phyloP scores from a whole-genome alignment of 2,329 filamentous ascomycete species.

The Diaporthe caulivora region DNA sequence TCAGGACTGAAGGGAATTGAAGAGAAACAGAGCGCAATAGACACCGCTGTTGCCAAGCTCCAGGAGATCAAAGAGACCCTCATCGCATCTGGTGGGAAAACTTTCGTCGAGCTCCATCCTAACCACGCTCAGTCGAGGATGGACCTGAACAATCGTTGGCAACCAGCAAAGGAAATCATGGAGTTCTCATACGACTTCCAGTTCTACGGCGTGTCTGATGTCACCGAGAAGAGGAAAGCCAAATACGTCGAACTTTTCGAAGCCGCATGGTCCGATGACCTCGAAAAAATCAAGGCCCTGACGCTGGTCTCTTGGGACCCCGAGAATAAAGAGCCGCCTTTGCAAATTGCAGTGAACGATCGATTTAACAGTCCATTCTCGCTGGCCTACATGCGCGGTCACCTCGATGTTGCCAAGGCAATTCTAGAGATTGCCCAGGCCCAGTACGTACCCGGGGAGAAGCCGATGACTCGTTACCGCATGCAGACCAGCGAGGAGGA shows the following conservation, averaged over 20 bases:
- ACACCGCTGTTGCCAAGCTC: constrained; percentile 63
- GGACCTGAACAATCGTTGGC: constrained; percentile 14
- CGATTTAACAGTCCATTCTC: constrained; percentile 68
- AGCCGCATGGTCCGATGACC: constrained; percentile 78
- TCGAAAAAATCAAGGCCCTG: constrained; percentile 73
- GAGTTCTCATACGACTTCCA: constrained; percentile 62
- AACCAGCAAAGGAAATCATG: constrained; percentile 45
- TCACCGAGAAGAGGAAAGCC: constrained; percentile 64
- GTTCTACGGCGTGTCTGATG: constrained; percentile 67
- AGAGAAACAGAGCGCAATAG: constrained; percentile 70
- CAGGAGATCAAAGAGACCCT: constrained; percentile 68
- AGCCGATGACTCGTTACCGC: constrained; percentile 63
- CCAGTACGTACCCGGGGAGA: constrained; percentile 73
- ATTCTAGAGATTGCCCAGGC: constrained; percentile 78
- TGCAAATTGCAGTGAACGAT: constrained; percentile 74
- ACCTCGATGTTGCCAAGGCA: constrained; percentile 71
- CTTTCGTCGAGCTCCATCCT: constrained; percentile 74
- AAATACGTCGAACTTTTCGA: constrained; percentile 79
- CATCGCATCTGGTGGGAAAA: constrained; percentile 72
- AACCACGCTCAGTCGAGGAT: constrained; percentile 51
- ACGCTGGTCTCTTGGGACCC: constrained; percentile 71
- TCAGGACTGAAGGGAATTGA: constrained; percentile 46
- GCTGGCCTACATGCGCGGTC: constrained; percentile 75
- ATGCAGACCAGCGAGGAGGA: constrained; percentile 54
- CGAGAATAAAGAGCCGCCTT: constrained; percentile 65